Percentiles rank a stretch among this genome's conserved stretches.
Conservation (phyloP, 2,329 filamentous ascomycete species). For the Exophiala lecanii-corni region DNA sequence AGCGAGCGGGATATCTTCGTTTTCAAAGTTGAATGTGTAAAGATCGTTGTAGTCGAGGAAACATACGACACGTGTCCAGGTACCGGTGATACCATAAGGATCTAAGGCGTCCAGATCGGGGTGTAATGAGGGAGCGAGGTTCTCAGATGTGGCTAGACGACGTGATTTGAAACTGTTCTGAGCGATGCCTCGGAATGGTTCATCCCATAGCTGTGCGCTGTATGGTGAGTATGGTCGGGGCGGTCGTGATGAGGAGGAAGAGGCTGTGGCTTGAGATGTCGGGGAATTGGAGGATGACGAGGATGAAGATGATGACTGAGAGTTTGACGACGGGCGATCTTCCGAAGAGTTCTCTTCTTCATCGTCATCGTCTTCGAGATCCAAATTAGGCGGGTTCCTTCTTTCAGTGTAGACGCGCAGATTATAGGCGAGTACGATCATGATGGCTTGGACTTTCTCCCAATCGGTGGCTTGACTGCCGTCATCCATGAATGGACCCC, state of each 20-base stretch:
- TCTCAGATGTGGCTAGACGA: background rate
- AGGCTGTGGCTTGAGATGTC: conserved; percentile 1
- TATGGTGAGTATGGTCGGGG: conserved; percentile 13
- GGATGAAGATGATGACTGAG: conserved; percentile 4
- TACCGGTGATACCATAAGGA: conserved; percentile 67
- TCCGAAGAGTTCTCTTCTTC: background rate
- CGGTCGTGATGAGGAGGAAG: conserved; percentile 1
- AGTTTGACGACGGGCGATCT: too few species aligned
- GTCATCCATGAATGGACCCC: conserved; percentile 69
- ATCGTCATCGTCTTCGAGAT: background rate
- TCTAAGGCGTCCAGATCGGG: conserved; percentile 51
- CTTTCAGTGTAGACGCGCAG: conserved; percentile 42
- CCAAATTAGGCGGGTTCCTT: conserved; percentile 1
- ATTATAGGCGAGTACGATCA: conserved; percentile 65
- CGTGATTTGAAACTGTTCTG: conserved; percentile 24
- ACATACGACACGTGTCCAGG: conserved; percentile 60
- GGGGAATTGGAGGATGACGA: conserved; percentile 2
- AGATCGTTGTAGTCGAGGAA: conserved; percentile 68
- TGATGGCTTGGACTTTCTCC: conserved; percentile 73
- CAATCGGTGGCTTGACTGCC: conserved; percentile 63
- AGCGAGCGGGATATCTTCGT: conserved; percentile 35
- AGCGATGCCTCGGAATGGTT: conserved; percentile 26
- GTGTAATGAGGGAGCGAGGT: conserved; percentile 20
- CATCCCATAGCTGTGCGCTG: conserved; percentile 20
- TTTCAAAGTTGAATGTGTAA: conserved; percentile 66